Conservation (phyloP, 2,329 filamentous ascomycete species). For the Chrysoporthe puriensis region DNA sequence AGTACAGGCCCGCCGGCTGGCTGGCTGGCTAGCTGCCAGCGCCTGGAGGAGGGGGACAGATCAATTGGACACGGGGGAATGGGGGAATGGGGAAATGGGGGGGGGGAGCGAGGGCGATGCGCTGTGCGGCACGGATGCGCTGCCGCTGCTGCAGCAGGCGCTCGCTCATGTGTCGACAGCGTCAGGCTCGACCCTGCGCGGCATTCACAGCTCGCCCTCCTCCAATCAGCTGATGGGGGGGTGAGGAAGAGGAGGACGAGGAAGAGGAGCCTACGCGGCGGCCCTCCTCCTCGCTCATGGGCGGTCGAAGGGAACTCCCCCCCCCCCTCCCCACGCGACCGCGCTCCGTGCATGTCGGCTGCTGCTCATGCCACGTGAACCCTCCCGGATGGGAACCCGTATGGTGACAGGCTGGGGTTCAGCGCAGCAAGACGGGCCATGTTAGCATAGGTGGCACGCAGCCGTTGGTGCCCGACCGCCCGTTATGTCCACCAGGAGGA, state of each 20-base stretch:
- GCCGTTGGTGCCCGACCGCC: constrained; percentile 1
- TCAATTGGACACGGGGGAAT: not conserved
- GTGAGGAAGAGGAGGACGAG: no score
- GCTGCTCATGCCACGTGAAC: constrained; percentile 8
- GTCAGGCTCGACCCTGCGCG: no score
- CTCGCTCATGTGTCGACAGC: no score
- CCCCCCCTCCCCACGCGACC: no score
- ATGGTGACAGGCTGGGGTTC: not conserved
- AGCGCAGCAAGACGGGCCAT: not conserved
- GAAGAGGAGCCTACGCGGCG: no score
- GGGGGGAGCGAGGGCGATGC: not conserved
- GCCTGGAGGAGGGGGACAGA: not conserved
- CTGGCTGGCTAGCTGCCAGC: no score
- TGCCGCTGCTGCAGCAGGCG: no score
- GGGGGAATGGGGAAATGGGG: no score
- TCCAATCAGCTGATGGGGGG: no score
- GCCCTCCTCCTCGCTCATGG: not conserved
- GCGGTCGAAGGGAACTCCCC: not conserved
- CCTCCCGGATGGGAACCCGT: not conserved
- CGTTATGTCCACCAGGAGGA: not conserved
- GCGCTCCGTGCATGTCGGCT: not conserved
- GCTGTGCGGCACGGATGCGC: no score
- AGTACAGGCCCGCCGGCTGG: not conserved
- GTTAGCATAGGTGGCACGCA: constrained; percentile 5
- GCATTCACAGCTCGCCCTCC: no score